Evolutionary conservation across 192 early-diverging fungal species (phyloP), one percentile per base, ranked within the genome.

Genomic region (Spizellomyces punctatus): DNA sequence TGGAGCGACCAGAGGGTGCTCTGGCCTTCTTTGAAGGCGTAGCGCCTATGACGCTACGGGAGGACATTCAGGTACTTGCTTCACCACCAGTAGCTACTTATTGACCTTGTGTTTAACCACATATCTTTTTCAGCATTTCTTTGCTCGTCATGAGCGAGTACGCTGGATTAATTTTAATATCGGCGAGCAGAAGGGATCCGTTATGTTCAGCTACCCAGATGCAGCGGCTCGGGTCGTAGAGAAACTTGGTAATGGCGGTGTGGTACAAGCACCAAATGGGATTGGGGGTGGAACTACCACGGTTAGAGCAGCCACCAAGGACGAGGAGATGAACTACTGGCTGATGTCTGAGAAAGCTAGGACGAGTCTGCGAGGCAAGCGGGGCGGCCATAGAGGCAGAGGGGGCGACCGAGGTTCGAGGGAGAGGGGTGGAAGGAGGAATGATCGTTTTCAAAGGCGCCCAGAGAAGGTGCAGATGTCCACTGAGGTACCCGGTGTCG

Each of bases 1-100:
- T 14, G n/a, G 64, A 46, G 45, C 64, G 64, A 14, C 36, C 44
- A 6, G 64, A 65, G 47, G 27, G 48, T 17, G 42, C 64, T 49
- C 41, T 65, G 6, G 16, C 48, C 12, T 12, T 52, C 17, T 65
- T 44, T 44, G 45, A 46, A 47, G 43, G 21, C 3, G n/a, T 46
- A n/a, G 64, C 17, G 5, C 12, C 12, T 6, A 43, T 65, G 64
- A 46, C 21, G 45, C 17, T 65, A 46, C 17, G 16, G 43, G 64
- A 65, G 64, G 64, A 65, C 21, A 14, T 65, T 17, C 44, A 65
- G 64, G 64, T 62, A 62, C 41, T 7, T 36, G 60, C 41, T 21
- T 36, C 27, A 36, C 27, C 27, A 36, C 27, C 27, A 36, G 27
- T 36, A 36, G 3, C 27, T 36, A 36, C 1, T 36, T 36, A 2